phyloP scores from a whole-genome alignment of 1,284 basidiomycete species.

The Rhodotorula sp. region DNA sequence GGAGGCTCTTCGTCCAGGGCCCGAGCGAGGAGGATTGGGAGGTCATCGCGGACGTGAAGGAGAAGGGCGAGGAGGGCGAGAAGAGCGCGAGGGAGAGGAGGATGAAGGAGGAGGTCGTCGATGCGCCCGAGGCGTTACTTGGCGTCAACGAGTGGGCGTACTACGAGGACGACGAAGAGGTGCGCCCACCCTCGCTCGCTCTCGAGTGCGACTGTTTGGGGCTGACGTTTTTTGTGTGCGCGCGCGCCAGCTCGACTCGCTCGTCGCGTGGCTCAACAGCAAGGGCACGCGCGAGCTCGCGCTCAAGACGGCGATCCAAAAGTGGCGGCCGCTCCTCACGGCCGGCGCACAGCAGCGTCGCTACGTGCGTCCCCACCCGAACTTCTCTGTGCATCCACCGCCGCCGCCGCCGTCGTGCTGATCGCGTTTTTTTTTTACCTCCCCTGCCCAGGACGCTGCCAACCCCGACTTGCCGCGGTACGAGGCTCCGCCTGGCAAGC shows the following conservation, averaged over 20 bases:
- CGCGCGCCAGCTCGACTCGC: constrained; percentile 67
- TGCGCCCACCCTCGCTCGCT: constrained; percentile 49
- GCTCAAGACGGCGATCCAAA: constrained; percentile 72
- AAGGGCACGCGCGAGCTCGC: constrained; percentile 85
- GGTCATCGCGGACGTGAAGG: constrained; percentile 57
- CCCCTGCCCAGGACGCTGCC: constrained; percentile 10
- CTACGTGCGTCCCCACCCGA: constrained; percentile 9
- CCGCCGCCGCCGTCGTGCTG: not conserved
- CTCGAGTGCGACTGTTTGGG: constrained; percentile 13
- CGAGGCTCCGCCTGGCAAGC: constrained; percentile 3
- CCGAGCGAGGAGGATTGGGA: constrained; percentile 59
- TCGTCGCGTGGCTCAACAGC: constrained; percentile 83
- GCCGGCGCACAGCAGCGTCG: constrained; percentile 56
- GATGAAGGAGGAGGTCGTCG: constrained; percentile 53
- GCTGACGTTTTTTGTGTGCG: constrained; percentile 5
- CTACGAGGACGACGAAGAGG: constrained; percentile 83
- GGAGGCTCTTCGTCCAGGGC: constrained; percentile 78
- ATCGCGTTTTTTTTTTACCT: no score
- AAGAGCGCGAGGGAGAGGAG: constrained; percentile 52
- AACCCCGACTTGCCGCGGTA: constrained; percentile 20
- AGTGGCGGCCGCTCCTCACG: constrained; percentile 82
- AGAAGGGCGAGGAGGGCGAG: constrained; percentile 56
- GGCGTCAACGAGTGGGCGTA: constrained; percentile 80
- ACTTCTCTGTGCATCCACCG: no score
- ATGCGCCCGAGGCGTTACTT: constrained; percentile 64